Conservation (phyloP, 148 eudicot species). For the Chenopodium suecicum region DNA sequence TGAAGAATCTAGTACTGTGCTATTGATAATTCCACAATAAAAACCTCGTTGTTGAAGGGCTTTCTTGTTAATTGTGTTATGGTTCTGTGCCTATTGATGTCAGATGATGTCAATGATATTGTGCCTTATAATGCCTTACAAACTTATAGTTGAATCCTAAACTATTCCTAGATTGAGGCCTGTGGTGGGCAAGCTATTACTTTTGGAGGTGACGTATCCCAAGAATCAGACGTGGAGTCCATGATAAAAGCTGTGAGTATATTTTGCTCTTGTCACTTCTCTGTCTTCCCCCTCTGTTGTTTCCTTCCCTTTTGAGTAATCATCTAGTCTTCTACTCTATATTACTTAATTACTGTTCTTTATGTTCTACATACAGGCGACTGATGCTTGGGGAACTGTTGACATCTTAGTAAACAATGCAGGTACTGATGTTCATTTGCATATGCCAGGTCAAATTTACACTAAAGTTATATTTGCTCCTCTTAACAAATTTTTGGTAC, state of each 20-base stretch:
- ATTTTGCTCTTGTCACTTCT: constrained; percentile 6
- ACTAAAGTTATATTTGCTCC: not conserved
- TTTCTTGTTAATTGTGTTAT: not conserved
- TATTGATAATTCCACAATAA: not conserved
- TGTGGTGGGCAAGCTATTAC: constrained; percentile 75
- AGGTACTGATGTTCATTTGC: constrained; percentile 41
- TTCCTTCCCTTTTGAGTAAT: not conserved
- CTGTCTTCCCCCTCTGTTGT: not conserved
- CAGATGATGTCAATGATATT: not conserved
- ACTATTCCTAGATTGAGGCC: constrained; percentile 61
- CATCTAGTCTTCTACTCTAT: not conserved
- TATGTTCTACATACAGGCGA: constrained; percentile 48
- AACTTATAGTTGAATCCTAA: not conserved
- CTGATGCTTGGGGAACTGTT: constrained; percentile 93
- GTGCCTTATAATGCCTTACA: not conserved
- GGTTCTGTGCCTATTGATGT: not conserved
- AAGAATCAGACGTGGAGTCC: constrained; percentile 90
- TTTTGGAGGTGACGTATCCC: constrained; percentile 94
- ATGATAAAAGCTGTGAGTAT: constrained; percentile 87
- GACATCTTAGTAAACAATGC: constrained; percentile 94
- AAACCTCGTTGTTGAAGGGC: not conserved
- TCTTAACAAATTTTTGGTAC: constrained; percentile 1
- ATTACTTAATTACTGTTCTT: not conserved
- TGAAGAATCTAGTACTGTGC: not conserved
- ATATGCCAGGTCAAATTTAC: not conserved